A percentile compares a stretch with the other conserved stretches of the same genome.
These are phyloP conservation scores for Debaryomycetaceae sp. DNA, from an alignment of 1,139 yeast species.

Conservation along the genomic window DNA sequence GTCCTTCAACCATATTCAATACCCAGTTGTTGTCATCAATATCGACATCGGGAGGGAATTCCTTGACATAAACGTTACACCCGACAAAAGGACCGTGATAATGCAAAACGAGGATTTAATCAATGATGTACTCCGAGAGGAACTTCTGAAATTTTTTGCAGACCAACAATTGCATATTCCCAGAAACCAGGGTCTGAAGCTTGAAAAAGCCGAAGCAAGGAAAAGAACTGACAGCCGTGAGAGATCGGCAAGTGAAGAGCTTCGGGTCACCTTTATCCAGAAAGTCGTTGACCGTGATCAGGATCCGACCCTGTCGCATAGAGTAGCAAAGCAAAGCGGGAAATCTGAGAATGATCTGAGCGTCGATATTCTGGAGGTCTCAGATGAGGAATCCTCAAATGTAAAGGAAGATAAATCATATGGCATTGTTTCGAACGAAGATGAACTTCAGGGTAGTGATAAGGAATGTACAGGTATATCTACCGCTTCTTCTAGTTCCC, in stretches of 20 bases:
- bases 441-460: too few relatives aligned
- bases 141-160: conserved; percentile 40
- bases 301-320: background rate
- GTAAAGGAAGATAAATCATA: too few relatives aligned
- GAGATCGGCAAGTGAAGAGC: background rate
- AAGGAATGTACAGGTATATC: too few relatives aligned
- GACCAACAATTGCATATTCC: conserved; percentile 46
- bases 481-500: too few relatives aligned
- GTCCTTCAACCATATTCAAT: conserved; percentile 66
- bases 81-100: conserved; percentile 76
- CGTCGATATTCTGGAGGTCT: too few relatives aligned
- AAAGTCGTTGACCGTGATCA: background rate
- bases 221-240: background rate
- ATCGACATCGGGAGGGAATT: conserved; percentile 47
- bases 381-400: too few relatives aligned
- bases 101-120: conserved; percentile 63
- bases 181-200: conserved; percentile 10
- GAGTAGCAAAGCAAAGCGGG: background rate
- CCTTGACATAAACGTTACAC: conserved; percentile 84
- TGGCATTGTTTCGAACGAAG: too few relatives aligned
- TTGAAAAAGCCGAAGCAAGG: background rate
- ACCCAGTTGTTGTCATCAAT: conserved; percentile 69
- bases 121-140: conserved; percentile 47
- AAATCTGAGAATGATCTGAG: too few relatives aligned
- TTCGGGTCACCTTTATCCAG: background rate